Evolutionary conservation across 2,329 filamentous ascomycete genomes (phyloP), one percentile per base, ranked within the genome.

Genomic region (Thelonectria blattea): DNA sequence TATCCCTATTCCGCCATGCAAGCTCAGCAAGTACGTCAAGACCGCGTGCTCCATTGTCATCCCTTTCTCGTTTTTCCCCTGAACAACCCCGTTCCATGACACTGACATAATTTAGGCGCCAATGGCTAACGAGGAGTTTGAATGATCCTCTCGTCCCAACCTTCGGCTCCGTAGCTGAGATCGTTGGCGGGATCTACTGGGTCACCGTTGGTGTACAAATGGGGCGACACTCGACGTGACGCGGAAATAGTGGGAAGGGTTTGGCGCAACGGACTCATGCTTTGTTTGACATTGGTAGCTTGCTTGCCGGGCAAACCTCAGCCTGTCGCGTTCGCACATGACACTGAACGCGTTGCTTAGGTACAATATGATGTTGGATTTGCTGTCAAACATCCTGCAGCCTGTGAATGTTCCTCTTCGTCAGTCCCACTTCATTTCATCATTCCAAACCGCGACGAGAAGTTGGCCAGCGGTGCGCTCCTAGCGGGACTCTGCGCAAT

Each of bases 1-100:
- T 98, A 98, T 67, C 85, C 85, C 41, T 96, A 96, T 74, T 85
- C 89, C 14, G 80, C 88, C 63, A 91, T 97, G 85, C 88, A 90
- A 69, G 86, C 91, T 65, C 92, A 96, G 76, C 91, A 93, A 81
- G 91, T 93, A 82, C 75, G 85, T 78, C 27, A 20, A 2, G 15
- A 43, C 3, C 43, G 27, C 9, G 2, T 42, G 24, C 22, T 24
- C 34, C 11, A 2, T 37, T 2, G 34, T 15, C 22, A 2, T 37
- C 15, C 34, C 11, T 37, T 34, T 34, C 32, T 10, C 14, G 9
- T 11, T 17, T 42, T 5, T 7, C 1, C 7, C n/a, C 5, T 3
- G 3, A 34, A 42, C 30, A 52, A 27, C 24, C 30, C 32, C 27
- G 12, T 47, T 46, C 43, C 62, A 69, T 37, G 43, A 71, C 64